Base-by-base conservation (phyloP, 1,284 basidiomycete genomes). In the Omphalotus olearius region DNA sequence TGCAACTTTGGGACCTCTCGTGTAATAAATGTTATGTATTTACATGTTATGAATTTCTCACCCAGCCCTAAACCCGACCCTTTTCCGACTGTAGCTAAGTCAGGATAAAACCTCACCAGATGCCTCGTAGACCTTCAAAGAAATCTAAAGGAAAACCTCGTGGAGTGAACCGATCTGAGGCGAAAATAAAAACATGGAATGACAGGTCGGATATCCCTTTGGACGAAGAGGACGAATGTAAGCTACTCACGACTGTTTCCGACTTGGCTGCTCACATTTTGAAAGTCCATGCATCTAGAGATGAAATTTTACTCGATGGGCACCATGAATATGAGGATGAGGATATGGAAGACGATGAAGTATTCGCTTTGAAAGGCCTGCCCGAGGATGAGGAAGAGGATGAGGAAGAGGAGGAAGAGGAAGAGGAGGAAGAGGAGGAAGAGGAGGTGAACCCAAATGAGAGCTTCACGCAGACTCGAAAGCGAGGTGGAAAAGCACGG, bases 141-240 rank as follows among this genome's bases (percentile, higher is more conserved):
- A 69, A 68, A 56, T 47, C 47, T 17, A 60, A 59, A 37, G 58
- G 43, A 36, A 76, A 72, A 57, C 69, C 76, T 1, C 76, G 78
- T n/a, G 66, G 73, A 9, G 60, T 79, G 3, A 70, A 80, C 58
- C 75, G 73, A 45, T 72, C 68, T 23, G 78, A 81, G 33, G 66
- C 71, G 26, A 79, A 69, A 56, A 62, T 85, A 18, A 78, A 75
- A 52, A 78, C 78, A 63, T 89, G 87, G 87, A 74, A 87, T 52
- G 81, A 69, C 14, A 60, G 66, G 18, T 71, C 74, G 2, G 88
- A 91, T 60, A 80, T 91, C 50, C 85, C 83, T 14, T 63, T 86
- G 56, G 87, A 91, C 59, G 83, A 82, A 59, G 85, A 88, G 62
- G 88, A 91, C 61, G 74, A 85, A 61, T 90, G 87, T 89, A 59